phyloP scores from a whole-genome alignment of 495 filamentous ascomycete genomes.

The Aspergillus wentii region DNA sequence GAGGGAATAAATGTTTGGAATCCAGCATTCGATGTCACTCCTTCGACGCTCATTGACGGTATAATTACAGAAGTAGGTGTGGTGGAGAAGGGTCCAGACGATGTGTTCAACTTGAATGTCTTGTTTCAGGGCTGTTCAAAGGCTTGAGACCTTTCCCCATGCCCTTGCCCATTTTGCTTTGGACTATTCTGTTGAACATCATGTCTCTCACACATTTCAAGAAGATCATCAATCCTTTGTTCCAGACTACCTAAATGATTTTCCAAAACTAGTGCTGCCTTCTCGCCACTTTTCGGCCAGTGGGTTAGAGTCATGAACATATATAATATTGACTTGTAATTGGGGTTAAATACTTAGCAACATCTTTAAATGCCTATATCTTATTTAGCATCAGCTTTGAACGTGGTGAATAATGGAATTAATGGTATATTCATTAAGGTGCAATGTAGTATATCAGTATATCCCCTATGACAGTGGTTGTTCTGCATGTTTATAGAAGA shows the following conservation, averaged over 20 bases:
- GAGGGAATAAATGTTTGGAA: slow-evolving; percentile 86
- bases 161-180: slow-evolving; percentile 6
- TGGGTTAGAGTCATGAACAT: neutral
- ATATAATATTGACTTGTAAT: slow-evolving; percentile 6
- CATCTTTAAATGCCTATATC: neutral
- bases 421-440: too few species aligned
- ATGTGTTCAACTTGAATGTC: slow-evolving; percentile 64
- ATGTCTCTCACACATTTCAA: slow-evolving; percentile 39
- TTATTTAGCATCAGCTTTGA: too few species aligned
- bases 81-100: slow-evolving; percentile 68
- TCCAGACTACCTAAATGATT: slow-evolving; percentile 49
- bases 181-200: neutral
- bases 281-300: slow-evolving; percentile 48
- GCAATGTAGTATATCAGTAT: too few species aligned
- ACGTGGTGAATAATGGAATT: too few species aligned
- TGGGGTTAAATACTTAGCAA: neutral
- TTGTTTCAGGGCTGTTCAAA: slow-evolving; percentile 38
- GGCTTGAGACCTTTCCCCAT: too few species aligned
- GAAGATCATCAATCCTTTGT: slow-evolving; percentile 52
- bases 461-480: too few species aligned
- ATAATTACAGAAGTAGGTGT: slow-evolving; percentile 92
- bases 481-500: too few species aligned
- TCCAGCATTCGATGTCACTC: slow-evolving; percentile 93
- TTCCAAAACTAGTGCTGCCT: slow-evolving; percentile 51
- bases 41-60: slow-evolving; percentile 79